phyloP scores from a whole-genome alignment of 371 early-diverging fungal species.

The Mucor velutinosus region DNA sequence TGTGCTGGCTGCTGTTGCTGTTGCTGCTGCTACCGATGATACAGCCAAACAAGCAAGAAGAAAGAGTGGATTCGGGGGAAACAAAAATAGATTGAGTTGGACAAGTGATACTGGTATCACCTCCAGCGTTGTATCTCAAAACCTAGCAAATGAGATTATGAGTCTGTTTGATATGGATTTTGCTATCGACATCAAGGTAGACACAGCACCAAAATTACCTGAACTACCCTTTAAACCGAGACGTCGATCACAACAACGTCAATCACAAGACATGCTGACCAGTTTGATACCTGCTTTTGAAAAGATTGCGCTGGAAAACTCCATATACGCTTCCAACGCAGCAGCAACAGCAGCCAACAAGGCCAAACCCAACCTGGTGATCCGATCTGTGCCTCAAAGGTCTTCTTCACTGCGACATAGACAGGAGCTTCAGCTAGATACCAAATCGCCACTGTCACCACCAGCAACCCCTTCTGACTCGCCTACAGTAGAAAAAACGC shows the following conservation, averaged over 20 bases:
- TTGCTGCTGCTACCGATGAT: neutral
- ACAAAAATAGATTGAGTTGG: constrained; percentile 43
- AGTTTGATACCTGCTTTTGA: constrained; percentile 29
- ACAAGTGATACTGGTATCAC: constrained; percentile 44
- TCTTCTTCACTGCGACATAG: constrained; percentile 31
- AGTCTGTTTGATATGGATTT: constrained; percentile 59
- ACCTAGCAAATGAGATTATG: constrained; percentile 51
- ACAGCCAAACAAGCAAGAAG: constrained; percentile 19
- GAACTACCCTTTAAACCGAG: constrained; percentile 32
- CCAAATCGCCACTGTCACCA: constrained; percentile 6
- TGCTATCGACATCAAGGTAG: constrained; percentile 43
- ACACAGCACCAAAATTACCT: constrained; percentile 45
- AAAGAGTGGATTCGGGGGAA: constrained; percentile 26
- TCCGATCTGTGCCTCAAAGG: constrained; percentile 29
- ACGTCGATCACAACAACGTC: constrained; percentile 14
- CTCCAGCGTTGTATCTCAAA: constrained; percentile 33
- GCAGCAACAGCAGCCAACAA: neutral
- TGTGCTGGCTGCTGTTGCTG: neutral
- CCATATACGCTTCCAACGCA: neutral
- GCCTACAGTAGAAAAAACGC: neutral
- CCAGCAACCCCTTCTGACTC: constrained; percentile 13
- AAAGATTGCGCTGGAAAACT: constrained; percentile 27
- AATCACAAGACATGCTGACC: constrained; percentile 26
- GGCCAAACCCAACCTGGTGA: constrained; percentile 18
- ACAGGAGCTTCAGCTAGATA: constrained; percentile 2